Percentiles rank a stretch among this genome's conserved stretches.
Conservation (phyloP, 768 basidiomycete genomes). For the Phlebiopsis flavidoalba region DNA sequence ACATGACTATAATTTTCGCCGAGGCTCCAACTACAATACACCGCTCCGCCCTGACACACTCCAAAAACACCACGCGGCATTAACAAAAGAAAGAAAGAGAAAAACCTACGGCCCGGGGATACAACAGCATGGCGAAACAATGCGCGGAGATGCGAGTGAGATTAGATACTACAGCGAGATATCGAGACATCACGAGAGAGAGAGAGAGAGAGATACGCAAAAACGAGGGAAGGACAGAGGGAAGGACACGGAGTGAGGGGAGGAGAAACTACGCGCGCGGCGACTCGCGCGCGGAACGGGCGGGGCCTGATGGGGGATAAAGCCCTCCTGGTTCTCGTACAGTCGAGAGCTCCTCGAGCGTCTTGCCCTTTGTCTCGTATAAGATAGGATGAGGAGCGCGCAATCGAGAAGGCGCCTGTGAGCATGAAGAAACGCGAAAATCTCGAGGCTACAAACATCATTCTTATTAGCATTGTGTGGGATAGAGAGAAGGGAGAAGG, state of each 20-base stretch:
- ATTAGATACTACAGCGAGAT: too few species aligned
- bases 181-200: neutral
- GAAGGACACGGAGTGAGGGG: too few species aligned
- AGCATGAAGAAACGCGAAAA: constrained; percentile 46
- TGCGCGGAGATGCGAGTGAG: too few species aligned
- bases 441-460: constrained; percentile 29
- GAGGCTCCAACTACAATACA: too few species aligned
- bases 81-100: too few species aligned
- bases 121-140: too few species aligned
- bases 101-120: too few species aligned
- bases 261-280: neutral
- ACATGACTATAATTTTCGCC: too few species aligned
- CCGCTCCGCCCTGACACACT: too few species aligned
- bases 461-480: neutral
- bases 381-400: constrained; percentile 37
- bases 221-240: neutral
- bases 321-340: constrained; percentile 31
- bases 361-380: constrained; percentile 35
- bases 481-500: neutral
- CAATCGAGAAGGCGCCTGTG: constrained; percentile 36
- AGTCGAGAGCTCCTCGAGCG: constrained; percentile 32
- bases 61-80: too few species aligned
- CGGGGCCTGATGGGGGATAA: constrained; percentile 21
- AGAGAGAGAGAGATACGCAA: neutral
- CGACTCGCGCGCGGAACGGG: neutral